Percentiles rank a stretch among this genome's conserved stretches.
phyloP scores from a whole-genome alignment of 2,329 filamentous ascomycete species.

The Fusarium solani-melongenae region DNA sequence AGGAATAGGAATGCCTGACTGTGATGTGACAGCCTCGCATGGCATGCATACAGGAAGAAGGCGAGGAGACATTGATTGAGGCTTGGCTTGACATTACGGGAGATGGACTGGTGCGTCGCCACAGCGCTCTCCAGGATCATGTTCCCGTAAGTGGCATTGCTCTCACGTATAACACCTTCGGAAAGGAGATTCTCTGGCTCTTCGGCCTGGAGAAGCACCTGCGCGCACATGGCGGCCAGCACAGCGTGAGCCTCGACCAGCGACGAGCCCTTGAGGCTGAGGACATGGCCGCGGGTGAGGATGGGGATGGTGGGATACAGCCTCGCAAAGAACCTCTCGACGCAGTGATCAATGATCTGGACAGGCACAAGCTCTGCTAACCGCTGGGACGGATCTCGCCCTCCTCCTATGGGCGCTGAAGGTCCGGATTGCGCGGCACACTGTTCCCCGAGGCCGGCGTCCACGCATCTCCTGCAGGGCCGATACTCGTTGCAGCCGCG shows the following conservation, averaged over 20 bases:
- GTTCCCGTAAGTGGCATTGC: constrained; percentile 52
- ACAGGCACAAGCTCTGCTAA: constrained; percentile 49
- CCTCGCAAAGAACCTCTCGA: constrained; percentile 52
- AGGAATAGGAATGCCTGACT: constrained; percentile 57
- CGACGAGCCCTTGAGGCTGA: constrained; percentile 40
- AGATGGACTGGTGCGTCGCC: constrained; percentile 48
- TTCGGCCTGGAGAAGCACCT: constrained; percentile 56
- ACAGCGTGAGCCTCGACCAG: constrained; percentile 51
- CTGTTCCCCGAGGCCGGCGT: constrained; percentile 54
- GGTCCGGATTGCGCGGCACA: constrained; percentile 45
- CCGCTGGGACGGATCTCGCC: constrained; percentile 32
- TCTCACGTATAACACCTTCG: constrained; percentile 48
- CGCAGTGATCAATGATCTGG: constrained; percentile 51
- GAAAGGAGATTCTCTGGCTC: constrained; percentile 48
- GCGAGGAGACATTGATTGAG: constrained; percentile 54
- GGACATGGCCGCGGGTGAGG: constrained; percentile 52
- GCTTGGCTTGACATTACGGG: constrained; percentile 48
- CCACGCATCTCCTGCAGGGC: constrained; percentile 56
- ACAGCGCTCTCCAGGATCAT: constrained; percentile 52
- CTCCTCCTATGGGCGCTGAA: neutral
- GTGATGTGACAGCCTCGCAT: constrained; percentile 55
- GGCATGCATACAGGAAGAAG: constrained; percentile 59
- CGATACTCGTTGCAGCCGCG: constrained; percentile 58
- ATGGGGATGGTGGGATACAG: constrained; percentile 58
- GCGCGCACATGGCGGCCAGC: constrained; percentile 53